Base-by-base conservation (phyloP, 1,139 yeast species). In the Petasospora fabianii region DNA sequence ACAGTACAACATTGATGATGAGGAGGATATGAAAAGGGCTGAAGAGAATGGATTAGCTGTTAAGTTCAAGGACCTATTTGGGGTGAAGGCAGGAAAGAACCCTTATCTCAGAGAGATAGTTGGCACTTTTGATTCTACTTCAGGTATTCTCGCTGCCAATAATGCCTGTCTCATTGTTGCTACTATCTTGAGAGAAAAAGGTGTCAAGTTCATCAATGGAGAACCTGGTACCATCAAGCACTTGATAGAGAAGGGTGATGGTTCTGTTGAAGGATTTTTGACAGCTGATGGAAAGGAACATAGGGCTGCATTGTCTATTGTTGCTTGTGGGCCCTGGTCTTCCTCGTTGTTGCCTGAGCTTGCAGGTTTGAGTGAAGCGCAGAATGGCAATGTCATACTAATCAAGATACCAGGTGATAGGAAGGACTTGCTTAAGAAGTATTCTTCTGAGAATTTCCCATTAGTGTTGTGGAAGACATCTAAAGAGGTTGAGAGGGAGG, bases 131-230 rank as follows among this genome's bases (percentile, higher is more conserved):
- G 71, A 66, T 40, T 46, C 62, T 9, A 55, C 61, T 13, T 58
- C 68, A 9, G 71, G 73, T 5, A 48, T 68, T 33, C 43, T 67
- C 3, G 54, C 60, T 44, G 68, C 73, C 2, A 53, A 56, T 3
- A 62, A 62, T 30, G 63, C 68, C 5, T 58, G 61, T 20, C 48
- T 49, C 20, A 64, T 57, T 43, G 61, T 55, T 10, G 50, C 56
- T 13, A 44, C 51, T 18, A 19, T 53, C 9, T 54, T 65, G 35
- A 29, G 27, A 27, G 4, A 16, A 2, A 32, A 35, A 9, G 53
- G 46, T 24, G 48, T 48, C 9, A 38, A 43, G 22, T 48, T 49
- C 32, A 31, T 48, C 10, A 36, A 40, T 27, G 52, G 47, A 6
- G 37, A 18, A 2, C 15, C 28, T n/a, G 52, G 51, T 10, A 13